phyloP scores from a whole-genome alignment of 176 grass and related monocot genomes.

The Eragrostis nindensis region DNA sequence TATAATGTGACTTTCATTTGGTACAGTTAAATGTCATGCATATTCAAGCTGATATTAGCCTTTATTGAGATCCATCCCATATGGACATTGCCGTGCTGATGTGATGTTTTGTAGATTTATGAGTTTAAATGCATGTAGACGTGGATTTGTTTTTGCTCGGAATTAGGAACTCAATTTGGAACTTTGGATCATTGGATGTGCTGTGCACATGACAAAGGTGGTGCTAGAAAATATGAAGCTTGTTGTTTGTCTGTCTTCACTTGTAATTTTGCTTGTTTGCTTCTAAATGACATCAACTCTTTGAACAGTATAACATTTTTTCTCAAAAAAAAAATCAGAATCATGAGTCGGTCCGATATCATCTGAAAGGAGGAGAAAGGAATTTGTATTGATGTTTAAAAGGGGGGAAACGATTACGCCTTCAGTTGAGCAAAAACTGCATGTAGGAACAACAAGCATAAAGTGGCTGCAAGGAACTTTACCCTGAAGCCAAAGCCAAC shows the following conservation, averaged over 20 bases:
- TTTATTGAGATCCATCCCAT: too few relatives aligned
- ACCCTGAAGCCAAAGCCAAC: slow-evolving; percentile 36
- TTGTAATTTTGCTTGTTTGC: slow-evolving; percentile 21
- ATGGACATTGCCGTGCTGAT: neutral
- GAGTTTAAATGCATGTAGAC: too few relatives aligned
- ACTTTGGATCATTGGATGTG: slow-evolving; percentile 11
- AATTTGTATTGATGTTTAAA: neutral
- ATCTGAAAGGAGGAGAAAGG: neutral
- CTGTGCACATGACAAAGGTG: neutral
- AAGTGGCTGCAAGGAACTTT: slow-evolving; percentile 18
- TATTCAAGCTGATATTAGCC: too few relatives aligned
- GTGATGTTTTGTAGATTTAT: too few relatives aligned
- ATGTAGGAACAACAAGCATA: neutral
- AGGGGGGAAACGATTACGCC: neutral
- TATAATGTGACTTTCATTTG: too few relatives aligned
- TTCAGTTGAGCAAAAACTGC: too few relatives aligned
- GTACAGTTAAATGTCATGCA: too few relatives aligned
- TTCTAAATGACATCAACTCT: neutral
- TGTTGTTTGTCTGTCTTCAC: neutral
- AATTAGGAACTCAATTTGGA: neutral
- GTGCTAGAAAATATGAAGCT: neutral
- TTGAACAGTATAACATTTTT: neutral
- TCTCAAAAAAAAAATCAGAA: slow-evolving; percentile 10
- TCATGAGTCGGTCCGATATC: neutral
- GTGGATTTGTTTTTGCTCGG: neutral